Base-by-base conservation (phyloP, 2,329 filamentous ascomycete genomes). In the Xylariaceae sp. region DNA sequence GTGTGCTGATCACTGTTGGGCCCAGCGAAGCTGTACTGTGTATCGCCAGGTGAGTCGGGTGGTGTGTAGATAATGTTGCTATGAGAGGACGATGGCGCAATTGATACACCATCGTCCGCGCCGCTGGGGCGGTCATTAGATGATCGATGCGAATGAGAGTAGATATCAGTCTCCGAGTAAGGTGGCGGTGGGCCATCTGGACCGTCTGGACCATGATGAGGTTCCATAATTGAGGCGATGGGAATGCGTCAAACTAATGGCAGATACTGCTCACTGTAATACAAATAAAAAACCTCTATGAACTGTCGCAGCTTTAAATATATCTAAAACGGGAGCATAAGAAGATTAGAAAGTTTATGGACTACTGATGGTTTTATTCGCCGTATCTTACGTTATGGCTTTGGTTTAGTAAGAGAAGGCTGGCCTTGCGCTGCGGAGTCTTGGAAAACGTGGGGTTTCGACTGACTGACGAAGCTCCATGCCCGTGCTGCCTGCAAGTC, bases 161-260 rank as follows among this genome's bases (percentile, higher is more conserved):
- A 81, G 30, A 81, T 75, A 64, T 84, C 81, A 13, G 79, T 83
- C 66, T 82, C 81, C 32, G 77, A 77, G 61, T 85, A 85, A 5
- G 82, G 82, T 4, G 81, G 81, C 35, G 81, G 81, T 16, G 81
- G 79, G 5, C 68, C 74, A 49, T 75, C 70, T 11, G 80, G 79
- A 6, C 68, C 73, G 50, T 75, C 69, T 11, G 80, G 79, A 6
- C 68, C 73, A 50, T 75, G 69, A 26, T 68, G 62, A 11, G 50
- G 56, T 49, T 65, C 69, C 60, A 69, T 68, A 11, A 26, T 42
- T 45, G 18, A n/a, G n/a, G n/a, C n/a, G n/a, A n/a, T n/a, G n/a
- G n/a, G n/a, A n/a, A n/a, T n/a, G n/a, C n/a, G n/a, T n/a, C n/a
- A n/a, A n/a, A n/a, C n/a, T n/a, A n/a, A n/a, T n/a, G n/a, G n/a